Evolutionary conservation across 164 flowering plant species (phyloP), one percentile per base, ranked within the genome.

Genomic region (Tetrastigma voinierianum): DNA sequence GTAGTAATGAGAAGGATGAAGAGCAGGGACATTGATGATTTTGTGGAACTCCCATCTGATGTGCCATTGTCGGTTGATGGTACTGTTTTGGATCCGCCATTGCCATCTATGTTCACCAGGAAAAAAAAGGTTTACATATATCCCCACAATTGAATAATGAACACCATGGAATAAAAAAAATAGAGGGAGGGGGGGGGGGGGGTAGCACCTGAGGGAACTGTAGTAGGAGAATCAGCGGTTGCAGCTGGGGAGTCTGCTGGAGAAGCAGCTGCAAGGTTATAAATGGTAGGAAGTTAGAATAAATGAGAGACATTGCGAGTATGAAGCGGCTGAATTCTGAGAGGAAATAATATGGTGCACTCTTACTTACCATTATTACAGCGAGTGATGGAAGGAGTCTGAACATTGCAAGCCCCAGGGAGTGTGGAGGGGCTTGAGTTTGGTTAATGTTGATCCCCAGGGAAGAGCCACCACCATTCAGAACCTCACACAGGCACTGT

Each of bases 401-500:
- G 86, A 46, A 92, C 94, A 8, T 77, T 85, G 81, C 98, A 88
- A 66, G 87, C 85, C 17, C 51, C 47, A 10, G 98, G 96, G 15
- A 92, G 81, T 1, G 76, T 83, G n/a, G n/a, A 51, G 83, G 61
- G 44, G 98, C 98, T 67, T 74, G 90, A 44, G 95, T 86, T 67
- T 81, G 88, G 79, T 90, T 90, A 66, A 90, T 72, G 66, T 55
- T 76, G 72, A 93, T 61, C n/a, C 90, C 91, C 11, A 82, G 17
- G 0, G 85, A 66, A 0, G 88, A 63, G 2, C 79, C 86, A 17
- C 84, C 84, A 18, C 80, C 82, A 59, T 77, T 82, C 11, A 88
- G 87, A 43, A 82, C 82, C 72, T 74, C 49, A 61, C 96, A 88
- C 70, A 91, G 75, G 74, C 96, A 91, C 62, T 72, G 76, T 19